Evolutionary conservation across 345 rosid species (phyloP), one percentile per base, ranked within the genome.

Genomic region (Ceriops tagal): DNA sequence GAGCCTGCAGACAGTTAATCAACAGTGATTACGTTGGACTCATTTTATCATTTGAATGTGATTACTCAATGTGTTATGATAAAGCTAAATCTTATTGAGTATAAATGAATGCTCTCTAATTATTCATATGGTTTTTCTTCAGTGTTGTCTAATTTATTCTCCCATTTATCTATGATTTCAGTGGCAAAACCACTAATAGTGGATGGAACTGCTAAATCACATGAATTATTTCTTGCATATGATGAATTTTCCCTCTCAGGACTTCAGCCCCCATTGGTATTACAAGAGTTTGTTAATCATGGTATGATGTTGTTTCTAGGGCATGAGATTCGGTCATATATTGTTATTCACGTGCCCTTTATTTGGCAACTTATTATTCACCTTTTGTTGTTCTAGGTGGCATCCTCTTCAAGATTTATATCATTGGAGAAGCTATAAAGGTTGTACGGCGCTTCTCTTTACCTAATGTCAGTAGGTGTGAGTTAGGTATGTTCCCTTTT

Each of bases 231-330:
- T 72, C 93, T 93, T 71, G 96, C 91, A 8, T 86, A 89, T 69
- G 93, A 93, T 79, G 75, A 74, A 59, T 79, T 59, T 68, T 89
- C 96, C 55, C 89, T 91, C 55, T 72, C 86, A 59, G 84, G 86
- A 79, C 93, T 93, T 51, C 92, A 91, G 66, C 96, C 97, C 34
- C 98, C 98, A 11, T 53, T 91, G 78, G 86, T 91, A 31, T 82
- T 93, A 34, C 98, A 93, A 77, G 98, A 93, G 83, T 93, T 93
- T 80, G 89, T 93, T 3, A 91, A 91, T 79, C 98, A 93, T 77
- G 97, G 98, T 93, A 92, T 39, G 1, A 0, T 72, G 24, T 62
- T 74, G 59, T 62, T 0, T 9, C 43, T 11, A n/a, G 13, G 27
- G 58, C 52, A 26, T 34, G 52, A 22, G 32, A 26, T 59, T 22